These are phyloP conservation scores for Porphyrellus cyaneotinctus DNA, from an alignment of 768 basidiomycete genomes.

Conservation along the genomic window DNA sequence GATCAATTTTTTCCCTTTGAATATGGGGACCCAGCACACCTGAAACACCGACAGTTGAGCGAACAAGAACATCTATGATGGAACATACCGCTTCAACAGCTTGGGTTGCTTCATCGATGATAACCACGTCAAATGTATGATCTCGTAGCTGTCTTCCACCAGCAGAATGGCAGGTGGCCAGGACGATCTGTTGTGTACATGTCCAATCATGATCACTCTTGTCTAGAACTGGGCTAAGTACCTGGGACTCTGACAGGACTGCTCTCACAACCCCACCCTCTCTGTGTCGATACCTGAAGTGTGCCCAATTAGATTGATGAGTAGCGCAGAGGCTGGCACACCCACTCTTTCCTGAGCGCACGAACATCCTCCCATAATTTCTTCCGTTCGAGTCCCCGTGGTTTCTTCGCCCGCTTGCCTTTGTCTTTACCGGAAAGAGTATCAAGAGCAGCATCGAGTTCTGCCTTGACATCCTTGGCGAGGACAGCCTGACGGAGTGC, in stretches of 20 bases:
- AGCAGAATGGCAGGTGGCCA: constrained; percentile 93
- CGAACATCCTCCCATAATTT: constrained; percentile 87
- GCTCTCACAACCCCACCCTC: constrained; percentile 81
- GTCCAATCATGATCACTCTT: not conserved
- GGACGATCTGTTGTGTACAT: constrained; percentile 53
- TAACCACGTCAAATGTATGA: constrained; percentile 82
- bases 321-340: not conserved
- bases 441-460: constrained; percentile 67
- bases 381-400: constrained; percentile 68
- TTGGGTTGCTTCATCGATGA: constrained; percentile 98
- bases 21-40: constrained; percentile 88
- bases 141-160: constrained; percentile 79
- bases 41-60: not conserved
- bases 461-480: constrained; percentile 84
- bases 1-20: constrained; percentile 86
- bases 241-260: constrained; percentile 78
- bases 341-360: constrained; percentile 86
- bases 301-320: not conserved
- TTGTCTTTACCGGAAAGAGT: constrained; percentile 71
- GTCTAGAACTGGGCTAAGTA: constrained; percentile 18
- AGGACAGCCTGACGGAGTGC: constrained; percentile 58
- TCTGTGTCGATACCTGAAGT: constrained; percentile 74
- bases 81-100: constrained; percentile 82
- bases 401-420: constrained; percentile 66
- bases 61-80: not conserved